Evolutionary conservation across 1,284 basidiomycete genomes (phyloP), one percentile per base, ranked within the genome.

Genomic region (Rhodotorula sp.): DNA sequence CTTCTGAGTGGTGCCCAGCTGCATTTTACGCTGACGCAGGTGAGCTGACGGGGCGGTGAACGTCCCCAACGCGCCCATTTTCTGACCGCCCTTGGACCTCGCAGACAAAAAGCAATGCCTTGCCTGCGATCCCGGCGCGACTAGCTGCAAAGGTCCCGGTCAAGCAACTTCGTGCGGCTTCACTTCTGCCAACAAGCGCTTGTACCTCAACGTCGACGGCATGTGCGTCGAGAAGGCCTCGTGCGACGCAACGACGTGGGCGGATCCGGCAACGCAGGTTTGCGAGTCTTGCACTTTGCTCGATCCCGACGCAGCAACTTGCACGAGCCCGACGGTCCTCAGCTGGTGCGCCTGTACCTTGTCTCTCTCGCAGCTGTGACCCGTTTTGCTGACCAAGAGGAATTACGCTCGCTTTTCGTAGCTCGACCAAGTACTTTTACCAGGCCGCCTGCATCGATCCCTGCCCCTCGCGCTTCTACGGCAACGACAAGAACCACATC

Each of bases 191-290:
- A 22, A 37, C 49, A 26, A 29, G 49, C 51, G 51, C 6, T 42
- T 62, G 51, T 62, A 54, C 42, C 49, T 62, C 18, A 48, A 62
- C 51, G 17, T 59, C 42, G 57, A 59, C 57, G 57, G 57, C 42
- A 59, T 42, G 37, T 59, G 57, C 57, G 57, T 59, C 24, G 42
- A 42, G 14, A 22, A 6, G 12, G 24, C 24, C 2, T 24, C 24
- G 15, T 59, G 57, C 42, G 57, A 59, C 57, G 24, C 24, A 24
- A 42, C 57, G 57, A 59, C 57, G 24, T 59, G 42, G 42, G 37
- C 57, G 3, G 57, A 59, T n/a, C 42, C 42, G 42, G 57, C 57
- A 12, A 59, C 42, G 49, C 49, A 51, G 26, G n/a, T 51, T 24
- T 59, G 57, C 57, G 57, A 59, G 57, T 45, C 24, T 10, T 59